phyloP scores from a whole-genome alignment of 352 stramenopile species.

The Phytophthora sp. region DNA sequence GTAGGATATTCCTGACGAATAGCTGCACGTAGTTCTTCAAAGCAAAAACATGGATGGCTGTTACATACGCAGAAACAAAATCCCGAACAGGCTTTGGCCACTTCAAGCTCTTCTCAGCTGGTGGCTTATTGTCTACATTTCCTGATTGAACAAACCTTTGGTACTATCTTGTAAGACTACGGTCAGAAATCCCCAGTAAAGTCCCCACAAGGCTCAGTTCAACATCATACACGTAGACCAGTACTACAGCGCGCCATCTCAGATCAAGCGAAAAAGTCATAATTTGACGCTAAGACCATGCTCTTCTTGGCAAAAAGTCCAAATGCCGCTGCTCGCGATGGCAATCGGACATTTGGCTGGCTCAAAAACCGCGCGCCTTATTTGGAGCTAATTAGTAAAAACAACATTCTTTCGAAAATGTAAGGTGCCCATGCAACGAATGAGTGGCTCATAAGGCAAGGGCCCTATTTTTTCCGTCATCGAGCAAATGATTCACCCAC shows the following conservation, averaged over 20 bases:
- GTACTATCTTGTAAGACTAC: background rate
- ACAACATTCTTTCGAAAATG: no score
- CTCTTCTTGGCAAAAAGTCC: no score
- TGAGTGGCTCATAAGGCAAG: no score
- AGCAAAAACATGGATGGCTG: no score
- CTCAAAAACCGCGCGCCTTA: background rate
- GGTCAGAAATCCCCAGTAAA: background rate
- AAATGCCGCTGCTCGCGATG: no score
- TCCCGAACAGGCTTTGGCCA: background rate
- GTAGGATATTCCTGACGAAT: background rate
- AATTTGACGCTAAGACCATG: no score
- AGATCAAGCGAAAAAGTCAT: background rate
- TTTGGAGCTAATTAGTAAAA: no score
- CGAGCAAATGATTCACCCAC: no score
- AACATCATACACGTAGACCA: background rate
- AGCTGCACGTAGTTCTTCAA: background rate
- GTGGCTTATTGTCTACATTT: background rate
- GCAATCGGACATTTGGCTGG: background rate
- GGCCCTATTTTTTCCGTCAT: no score
- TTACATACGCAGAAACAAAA: background rate
- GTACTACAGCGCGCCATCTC: background rate
- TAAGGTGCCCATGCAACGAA: no score
- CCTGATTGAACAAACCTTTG: background rate
- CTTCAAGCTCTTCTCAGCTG: background rate
- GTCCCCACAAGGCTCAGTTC: background rate